A percentile compares a stretch with the other conserved stretches of the same genome.
Evolutionary conservation across 331 rosid genomes (phyloP).

Genomic region (Acacia pycnantha): DNA sequence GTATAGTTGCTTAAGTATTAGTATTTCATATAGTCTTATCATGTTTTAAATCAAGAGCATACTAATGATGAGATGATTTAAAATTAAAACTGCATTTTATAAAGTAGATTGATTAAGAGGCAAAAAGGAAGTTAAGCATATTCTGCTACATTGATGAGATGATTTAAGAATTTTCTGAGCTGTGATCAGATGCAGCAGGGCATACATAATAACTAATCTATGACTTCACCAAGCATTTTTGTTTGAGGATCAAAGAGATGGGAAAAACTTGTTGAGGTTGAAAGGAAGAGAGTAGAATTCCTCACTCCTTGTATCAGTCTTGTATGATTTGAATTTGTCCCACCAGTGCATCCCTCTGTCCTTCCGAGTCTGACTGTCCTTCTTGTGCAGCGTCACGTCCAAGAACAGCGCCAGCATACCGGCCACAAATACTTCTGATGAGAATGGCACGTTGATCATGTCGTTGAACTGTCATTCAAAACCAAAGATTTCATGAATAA

Average conservation of each 20-base stretch:
- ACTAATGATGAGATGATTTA: neutral
- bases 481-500: neutral
- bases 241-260: slow-evolving; percentile 55
- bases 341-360: slow-evolving; percentile 92
- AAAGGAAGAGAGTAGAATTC: slow-evolving; percentile 85
- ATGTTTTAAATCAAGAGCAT: neutral
- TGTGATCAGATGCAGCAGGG: neutral
- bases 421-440: slow-evolving; percentile 78
- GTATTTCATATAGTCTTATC: neutral
- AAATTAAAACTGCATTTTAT: neutral
- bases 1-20: neutral
- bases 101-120: neutral
- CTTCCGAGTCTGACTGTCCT: slow-evolving; percentile 48
- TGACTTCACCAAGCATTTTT: neutral
- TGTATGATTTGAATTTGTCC: slow-evolving; percentile 58
- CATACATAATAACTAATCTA: neutral
- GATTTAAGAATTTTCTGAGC: slow-evolving; percentile 14
- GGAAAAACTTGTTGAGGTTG: slow-evolving; percentile 79
- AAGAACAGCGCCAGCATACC: slow-evolving; percentile 56
- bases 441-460: slow-evolving; percentile 68
- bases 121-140: neutral
- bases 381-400: slow-evolving; percentile 52
- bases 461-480: slow-evolving; percentile 59
- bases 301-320: slow-evolving; percentile 64
- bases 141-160: slow-evolving; percentile 9